A percentile compares a stretch with the other conserved stretches of the same genome.
These are phyloP conservation scores for Komagataea norvegica DNA, from an alignment of 1,139 yeast genomes.

Conservation along the genomic window DNA sequence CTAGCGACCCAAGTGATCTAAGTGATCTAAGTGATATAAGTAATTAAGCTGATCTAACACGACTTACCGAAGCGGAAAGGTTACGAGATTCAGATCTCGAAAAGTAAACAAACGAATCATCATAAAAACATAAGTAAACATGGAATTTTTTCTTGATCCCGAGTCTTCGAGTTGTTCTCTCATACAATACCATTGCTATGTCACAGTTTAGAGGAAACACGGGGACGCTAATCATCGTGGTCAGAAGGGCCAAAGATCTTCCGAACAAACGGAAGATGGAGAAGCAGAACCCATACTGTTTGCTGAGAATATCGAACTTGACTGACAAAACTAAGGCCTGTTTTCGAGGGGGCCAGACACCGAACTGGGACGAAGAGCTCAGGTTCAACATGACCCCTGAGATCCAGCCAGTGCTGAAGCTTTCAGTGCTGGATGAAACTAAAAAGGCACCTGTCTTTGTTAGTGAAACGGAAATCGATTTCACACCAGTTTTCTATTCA, in stretches of 20 bases:
- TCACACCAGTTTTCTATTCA: conserved; percentile 63
- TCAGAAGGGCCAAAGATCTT: conserved; percentile 52
- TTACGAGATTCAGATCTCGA: not conserved
- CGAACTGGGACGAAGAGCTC: conserved; percentile 76
- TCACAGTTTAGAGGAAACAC: conserved; percentile 23
- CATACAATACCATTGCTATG: too few relatives aligned
- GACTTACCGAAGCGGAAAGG: not conserved
- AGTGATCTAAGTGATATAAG: not conserved
- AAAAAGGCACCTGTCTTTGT: conserved; percentile 83
- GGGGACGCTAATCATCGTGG: conserved; percentile 37
- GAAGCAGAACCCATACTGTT: conserved; percentile 83
- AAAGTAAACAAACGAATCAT: conserved; percentile 8
- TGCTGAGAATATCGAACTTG: conserved; percentile 65
- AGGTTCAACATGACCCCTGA: conserved; percentile 61
- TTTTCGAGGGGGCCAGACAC: conserved; percentile 83
- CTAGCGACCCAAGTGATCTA: too few relatives aligned
- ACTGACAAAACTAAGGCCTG: conserved; percentile 72
- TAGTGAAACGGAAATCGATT: conserved; percentile 76
- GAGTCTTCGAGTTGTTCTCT: not conserved
- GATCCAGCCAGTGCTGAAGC: conserved; percentile 55
- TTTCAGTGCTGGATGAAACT: conserved; percentile 83
- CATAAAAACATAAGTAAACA: not conserved
- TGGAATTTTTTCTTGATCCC: too few relatives aligned
- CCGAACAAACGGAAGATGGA: conserved; percentile 77
- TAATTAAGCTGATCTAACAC: too few relatives aligned